phyloP scores from a whole-genome alignment of 2,329 filamentous ascomycete species.

The Xylaria sp. region DNA sequence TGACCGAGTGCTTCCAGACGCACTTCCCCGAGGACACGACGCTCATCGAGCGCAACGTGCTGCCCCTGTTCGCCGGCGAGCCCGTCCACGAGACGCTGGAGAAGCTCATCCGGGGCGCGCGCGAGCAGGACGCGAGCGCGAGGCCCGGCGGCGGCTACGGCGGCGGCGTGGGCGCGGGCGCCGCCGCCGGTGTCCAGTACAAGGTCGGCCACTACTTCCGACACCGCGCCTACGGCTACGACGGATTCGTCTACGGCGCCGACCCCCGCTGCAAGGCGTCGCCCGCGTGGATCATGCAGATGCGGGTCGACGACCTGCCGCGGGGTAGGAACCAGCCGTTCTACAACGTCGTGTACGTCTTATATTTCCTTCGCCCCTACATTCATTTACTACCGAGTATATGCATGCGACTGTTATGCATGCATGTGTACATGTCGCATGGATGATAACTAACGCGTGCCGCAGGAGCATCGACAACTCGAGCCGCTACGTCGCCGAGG shows the following conservation, averaged over 20 bases:
- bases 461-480: slow-evolving; percentile 57
- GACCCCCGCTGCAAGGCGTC: slow-evolving; percentile 44
- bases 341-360: slow-evolving; percentile 61
- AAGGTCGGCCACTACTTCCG: slow-evolving; percentile 62
- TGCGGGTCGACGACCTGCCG: slow-evolving; percentile 61
- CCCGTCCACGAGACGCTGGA: not conserved
- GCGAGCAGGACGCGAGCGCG: no score
- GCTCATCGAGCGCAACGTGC: not conserved
- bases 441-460: not conserved
- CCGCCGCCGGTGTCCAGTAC: slow-evolving; percentile 37
- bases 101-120: not conserved
- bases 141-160: no score
- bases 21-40: slow-evolving; percentile 20
- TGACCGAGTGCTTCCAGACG: slow-evolving; percentile 11
- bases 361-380: no score
- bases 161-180: no score
- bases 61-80: not conserved
- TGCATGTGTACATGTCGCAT: not conserved
- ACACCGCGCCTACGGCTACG: slow-evolving; percentile 64
- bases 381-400: not conserved
- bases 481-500: slow-evolving; percentile 67
- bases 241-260: slow-evolving; percentile 68
- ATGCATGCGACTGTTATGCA: no score
- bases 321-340: slow-evolving; percentile 65
- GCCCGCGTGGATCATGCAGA: slow-evolving; percentile 62